Base-by-base conservation (phyloP, 1,284 basidiomycete species). In the Cryptococcus floricola region DNA sequence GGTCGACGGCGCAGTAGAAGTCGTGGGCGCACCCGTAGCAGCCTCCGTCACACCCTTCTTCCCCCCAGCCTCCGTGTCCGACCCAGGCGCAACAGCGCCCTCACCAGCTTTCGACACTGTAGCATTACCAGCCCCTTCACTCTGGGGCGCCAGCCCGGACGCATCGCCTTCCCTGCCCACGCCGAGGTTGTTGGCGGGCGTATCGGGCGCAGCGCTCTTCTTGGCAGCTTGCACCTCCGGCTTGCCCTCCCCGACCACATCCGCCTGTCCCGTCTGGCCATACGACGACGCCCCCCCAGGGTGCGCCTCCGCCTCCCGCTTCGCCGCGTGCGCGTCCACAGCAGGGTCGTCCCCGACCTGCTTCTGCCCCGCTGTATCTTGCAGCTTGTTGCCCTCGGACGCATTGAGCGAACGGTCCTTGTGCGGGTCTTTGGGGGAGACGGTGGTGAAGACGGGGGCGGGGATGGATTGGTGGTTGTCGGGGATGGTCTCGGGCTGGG, bases 391-490 rank as follows among this genome's bases (percentile, higher is more conserved):
- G 49, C 54, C 46, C 46, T 59, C 56, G 16, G 59, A 48, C 4
- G 60, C 57, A 38, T 64, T 58, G 19, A 63, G 49, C 3, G 66
- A 57, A 46, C 73, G 62, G 60, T 75, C 73, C 61, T 75, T 75
- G 50, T 53, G 59, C 18, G 64, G 62, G 57, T 71, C 66, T 27
- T 63, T 63, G n/a, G 51, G 56, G 9, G 62, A 54, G 44, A 73
- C 49, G 27, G 66, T 54, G 18, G 64, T 68, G 58, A 74, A 70
- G 44, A 67, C 58, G 4, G 72, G 67, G 48, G 61, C 59, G n/a
- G 73, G 73, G 14, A 75, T 60, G 43, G 39, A 28, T 41, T 64
- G 56, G 65, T 75, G 73, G 57, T 74, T 70, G 19, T 23, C 16
- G 27, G 60, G 58, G 27, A 48, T 56, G 31, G 65, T 68, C 56